These are phyloP conservation scores for Cyclotella kingstonii DNA, from an alignment of 108 stramenopile species.

Conservation along the genomic window DNA sequence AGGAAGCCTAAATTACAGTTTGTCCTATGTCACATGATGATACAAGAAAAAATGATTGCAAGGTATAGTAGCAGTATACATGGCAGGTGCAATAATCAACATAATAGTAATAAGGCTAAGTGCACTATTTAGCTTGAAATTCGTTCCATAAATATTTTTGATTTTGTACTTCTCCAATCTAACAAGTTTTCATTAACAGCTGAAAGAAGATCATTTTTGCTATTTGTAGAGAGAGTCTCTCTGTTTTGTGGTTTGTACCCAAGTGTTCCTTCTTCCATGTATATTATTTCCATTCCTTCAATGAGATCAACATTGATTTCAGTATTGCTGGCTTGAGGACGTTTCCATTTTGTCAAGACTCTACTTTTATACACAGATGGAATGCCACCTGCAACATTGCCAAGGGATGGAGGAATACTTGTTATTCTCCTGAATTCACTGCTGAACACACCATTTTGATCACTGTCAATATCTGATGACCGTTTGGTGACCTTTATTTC, in stretches of 20 bases:
- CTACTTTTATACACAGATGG: slow-evolving; percentile 65
- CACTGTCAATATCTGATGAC: slow-evolving; percentile 49
- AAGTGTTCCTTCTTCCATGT: slow-evolving; percentile 50
- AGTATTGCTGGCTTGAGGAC: slow-evolving; percentile 1
- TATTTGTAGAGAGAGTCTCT: no score
- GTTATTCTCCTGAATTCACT: slow-evolving; percentile 77
- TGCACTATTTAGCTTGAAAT: not conserved
- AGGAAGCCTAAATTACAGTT: no score
- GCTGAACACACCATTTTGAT: slow-evolving; percentile 43
- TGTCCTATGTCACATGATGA: no score
- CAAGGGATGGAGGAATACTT: slow-evolving; percentile 24
- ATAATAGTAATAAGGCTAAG: not conserved
- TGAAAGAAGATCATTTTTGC: slow-evolving; percentile 40
- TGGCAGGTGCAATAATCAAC: not conserved
- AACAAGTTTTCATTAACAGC: slow-evolving; percentile 13
- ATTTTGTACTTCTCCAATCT: slow-evolving; percentile 44
- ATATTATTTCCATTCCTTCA: slow-evolving; percentile 77
- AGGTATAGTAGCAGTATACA: no score
- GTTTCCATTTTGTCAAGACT: slow-evolving; percentile 76
- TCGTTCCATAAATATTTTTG: slow-evolving; percentile 40
- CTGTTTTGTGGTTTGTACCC: no score
- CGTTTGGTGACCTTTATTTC: slow-evolving; percentile 85
- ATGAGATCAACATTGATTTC: slow-evolving; percentile 26
- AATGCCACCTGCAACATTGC: slow-evolving; percentile 45
- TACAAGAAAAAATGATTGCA: no score